Conservation (phyloP, 495 filamentous ascomycete genomes). For the Parachaetomium inaequale region DNA sequence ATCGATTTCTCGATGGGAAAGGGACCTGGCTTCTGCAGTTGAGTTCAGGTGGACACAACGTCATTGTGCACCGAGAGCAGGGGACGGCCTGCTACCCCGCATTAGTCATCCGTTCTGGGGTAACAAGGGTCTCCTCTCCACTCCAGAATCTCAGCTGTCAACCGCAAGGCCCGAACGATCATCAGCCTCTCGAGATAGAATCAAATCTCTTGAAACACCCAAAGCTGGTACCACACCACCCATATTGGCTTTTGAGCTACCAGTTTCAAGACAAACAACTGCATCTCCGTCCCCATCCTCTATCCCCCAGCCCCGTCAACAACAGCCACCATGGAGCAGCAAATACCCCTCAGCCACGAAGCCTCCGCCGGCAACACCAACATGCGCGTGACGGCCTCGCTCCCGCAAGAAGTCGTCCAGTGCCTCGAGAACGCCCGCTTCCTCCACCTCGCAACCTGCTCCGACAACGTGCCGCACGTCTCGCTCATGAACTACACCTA, state of each 20-base stretch:
- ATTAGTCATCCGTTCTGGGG: conserved; percentile 18
- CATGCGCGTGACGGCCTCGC: conserved; percentile 60
- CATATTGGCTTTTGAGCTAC: no score
- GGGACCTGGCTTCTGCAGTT: not conserved
- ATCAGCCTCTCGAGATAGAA: not conserved
- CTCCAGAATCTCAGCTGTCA: not conserved
- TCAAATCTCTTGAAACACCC: no score
- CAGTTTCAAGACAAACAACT: no score
- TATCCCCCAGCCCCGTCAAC: no score
- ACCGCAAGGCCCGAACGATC: not conserved
- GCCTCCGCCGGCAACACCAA: conserved; percentile 68
- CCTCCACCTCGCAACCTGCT: conserved; percentile 91
- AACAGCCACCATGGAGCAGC: conserved; percentile 40
- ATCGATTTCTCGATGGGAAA: not conserved
- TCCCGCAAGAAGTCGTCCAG: conserved; percentile 80
- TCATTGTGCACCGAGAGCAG: conserved; percentile 12
- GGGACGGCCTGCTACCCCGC: conserved; percentile 14
- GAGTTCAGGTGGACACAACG: conserved; percentile 13
- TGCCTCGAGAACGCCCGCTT: conserved; percentile 95
- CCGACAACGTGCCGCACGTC: conserved; percentile 80
- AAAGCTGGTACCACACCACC: no score
- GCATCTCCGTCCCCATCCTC: no score
- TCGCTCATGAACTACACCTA: conserved; percentile 99
- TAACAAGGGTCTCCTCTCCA: not conserved
- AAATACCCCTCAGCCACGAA: conserved; percentile 68